Percentiles rank a stretch among this genome's conserved stretches.
phyloP scores from a whole-genome alignment of 2,329 filamentous ascomycete genomes.

The Thermoascus crustaceus region DNA sequence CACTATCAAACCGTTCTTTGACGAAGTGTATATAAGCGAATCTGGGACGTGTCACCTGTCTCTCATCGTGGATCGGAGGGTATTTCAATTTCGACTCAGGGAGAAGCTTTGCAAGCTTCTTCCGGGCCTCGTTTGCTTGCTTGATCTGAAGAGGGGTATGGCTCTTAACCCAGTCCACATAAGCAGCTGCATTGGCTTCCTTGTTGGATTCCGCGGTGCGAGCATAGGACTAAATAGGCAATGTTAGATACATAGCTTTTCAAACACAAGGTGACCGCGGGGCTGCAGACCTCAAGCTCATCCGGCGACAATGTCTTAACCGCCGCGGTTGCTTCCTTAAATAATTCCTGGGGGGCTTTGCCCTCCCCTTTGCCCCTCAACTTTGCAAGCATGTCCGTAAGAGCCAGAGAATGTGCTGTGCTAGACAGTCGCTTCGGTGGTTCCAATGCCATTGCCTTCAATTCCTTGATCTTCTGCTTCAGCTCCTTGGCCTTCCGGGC shows the following conservation, averaged over 20 bases:
- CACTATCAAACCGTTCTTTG: slow-evolving; percentile 36
- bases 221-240: slow-evolving; percentile 50
- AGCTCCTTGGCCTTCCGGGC: slow-evolving; percentile 21
- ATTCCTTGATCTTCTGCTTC: slow-evolving; percentile 22
- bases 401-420: slow-evolving; percentile 16
- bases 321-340: slow-evolving; percentile 12
- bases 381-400: slow-evolving; percentile 13
- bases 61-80: slow-evolving; percentile 44
- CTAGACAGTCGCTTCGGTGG: slow-evolving; percentile 28
- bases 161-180: slow-evolving; percentile 47
- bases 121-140: slow-evolving; percentile 52
- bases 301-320: slow-evolving; percentile 10
- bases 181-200: slow-evolving; percentile 36
- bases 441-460: slow-evolving; percentile 26
- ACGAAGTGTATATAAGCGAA: slow-evolving; percentile 39
- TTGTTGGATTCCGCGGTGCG: slow-evolving; percentile 42
- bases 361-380: slow-evolving; percentile 6
- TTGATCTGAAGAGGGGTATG: slow-evolving; percentile 51
- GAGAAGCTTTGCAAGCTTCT: slow-evolving; percentile 19
- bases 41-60: slow-evolving; percentile 34
- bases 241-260: too few species aligned
- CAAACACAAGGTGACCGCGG: neutral
- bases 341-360: slow-evolving; percentile 9
- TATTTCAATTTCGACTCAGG: slow-evolving; percentile 11
- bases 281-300: slow-evolving; percentile 9